Conservation (phyloP, 441 rosid species). For the Mallotus repandus region DNA sequence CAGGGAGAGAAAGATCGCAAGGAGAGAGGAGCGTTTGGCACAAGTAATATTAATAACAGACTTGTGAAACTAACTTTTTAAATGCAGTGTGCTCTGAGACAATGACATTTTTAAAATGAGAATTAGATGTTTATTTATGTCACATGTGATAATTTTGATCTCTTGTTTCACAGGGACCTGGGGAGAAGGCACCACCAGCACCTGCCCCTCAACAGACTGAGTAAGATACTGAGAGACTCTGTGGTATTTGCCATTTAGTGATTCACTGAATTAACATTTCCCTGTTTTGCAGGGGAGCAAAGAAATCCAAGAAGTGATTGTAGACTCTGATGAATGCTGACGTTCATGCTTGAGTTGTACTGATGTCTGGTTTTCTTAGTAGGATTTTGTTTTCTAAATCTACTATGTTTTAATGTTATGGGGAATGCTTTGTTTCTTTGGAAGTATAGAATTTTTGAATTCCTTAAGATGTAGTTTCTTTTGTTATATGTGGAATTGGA, state of each 20-base stretch:
- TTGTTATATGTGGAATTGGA: neutral
- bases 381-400: slow-evolving; percentile 4
- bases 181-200: slow-evolving; percentile 16
- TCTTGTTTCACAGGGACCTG: slow-evolving; percentile 22
- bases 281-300: slow-evolving; percentile 10
- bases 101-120: neutral
- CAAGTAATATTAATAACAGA: slow-evolving; percentile 24
- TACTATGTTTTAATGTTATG: neutral
- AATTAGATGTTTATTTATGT: neutral
- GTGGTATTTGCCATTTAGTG: neutral
- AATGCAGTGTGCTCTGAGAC: neutral
- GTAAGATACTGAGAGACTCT: slow-evolving; percentile 5
- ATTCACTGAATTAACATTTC: neutral
- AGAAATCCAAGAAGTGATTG: slow-evolving; percentile 28
- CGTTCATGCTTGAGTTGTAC: neutral
- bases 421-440: slow-evolving; percentile 1
- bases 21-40: slow-evolving; percentile 64
- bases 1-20: slow-evolving; percentile 72
- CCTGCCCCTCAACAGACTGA: slow-evolving; percentile 17
- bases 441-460: slow-evolving; percentile 14
- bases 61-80: neutral
- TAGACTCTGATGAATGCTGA: slow-evolving; percentile 5
- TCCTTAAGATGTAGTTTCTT: slow-evolving; percentile 10
- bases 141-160: neutral
- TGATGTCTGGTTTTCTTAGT: slow-evolving; percentile 8